Conservation (phyloP, 2,329 filamentous ascomycete species). For the Sporothrix pallida region DNA sequence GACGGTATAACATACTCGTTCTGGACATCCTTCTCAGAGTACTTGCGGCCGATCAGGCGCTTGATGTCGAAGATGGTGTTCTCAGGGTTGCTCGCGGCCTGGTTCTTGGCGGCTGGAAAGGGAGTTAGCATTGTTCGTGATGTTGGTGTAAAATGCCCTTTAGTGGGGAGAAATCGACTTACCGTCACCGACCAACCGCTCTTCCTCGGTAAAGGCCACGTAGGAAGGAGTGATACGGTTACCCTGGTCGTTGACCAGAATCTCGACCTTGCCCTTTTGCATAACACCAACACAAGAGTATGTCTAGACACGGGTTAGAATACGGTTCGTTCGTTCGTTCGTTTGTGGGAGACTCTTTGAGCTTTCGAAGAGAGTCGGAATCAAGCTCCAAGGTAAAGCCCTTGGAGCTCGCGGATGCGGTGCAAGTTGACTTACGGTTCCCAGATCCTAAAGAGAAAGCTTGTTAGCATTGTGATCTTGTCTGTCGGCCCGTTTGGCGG, state of each 20-base stretch:
- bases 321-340: neutral
- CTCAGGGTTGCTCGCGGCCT: conserved; percentile 78
- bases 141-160: neutral
- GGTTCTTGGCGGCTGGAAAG: conserved; percentile 77
- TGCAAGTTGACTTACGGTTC: conserved; percentile 57
- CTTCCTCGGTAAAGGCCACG: conserved; percentile 95
- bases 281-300: conserved; percentile 92
- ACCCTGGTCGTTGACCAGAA: conserved; percentile 92
- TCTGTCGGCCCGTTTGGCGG: neutral
- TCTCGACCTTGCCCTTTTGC: conserved; percentile 93
- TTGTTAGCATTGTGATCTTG: conserved; percentile 37
- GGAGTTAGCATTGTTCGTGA: conserved; percentile 2
- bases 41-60: conserved; percentile 88
- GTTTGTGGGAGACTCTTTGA: neutral
- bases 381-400: neutral
- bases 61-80: conserved; percentile 84
- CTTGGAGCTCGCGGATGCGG: neutral
- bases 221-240: conserved; percentile 96
- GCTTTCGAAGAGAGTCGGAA: neutral
- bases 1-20: conserved; percentile 57
- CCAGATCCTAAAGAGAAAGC: conserved; percentile 62
- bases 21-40: conserved; percentile 83
- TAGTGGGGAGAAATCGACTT: neutral
- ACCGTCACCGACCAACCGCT: conserved; percentile 91
- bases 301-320: conserved; percentile 53